Conservation (phyloP, 352 stramenopile species). For the Stephanocyclus meneghinianus region DNA sequence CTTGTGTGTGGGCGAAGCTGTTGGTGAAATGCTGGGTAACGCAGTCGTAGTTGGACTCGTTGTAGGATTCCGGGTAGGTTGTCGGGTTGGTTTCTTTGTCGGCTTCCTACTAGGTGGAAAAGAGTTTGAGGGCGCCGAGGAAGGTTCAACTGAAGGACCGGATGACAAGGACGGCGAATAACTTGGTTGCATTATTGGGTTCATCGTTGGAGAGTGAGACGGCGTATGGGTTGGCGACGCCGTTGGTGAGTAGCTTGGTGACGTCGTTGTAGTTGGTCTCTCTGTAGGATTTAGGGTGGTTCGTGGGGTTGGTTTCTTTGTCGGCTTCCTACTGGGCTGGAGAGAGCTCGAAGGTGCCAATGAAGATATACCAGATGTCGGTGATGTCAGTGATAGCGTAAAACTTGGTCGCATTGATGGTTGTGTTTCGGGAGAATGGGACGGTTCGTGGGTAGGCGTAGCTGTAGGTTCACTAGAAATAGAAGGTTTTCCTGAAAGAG, state of each 20-base stretch:
- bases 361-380: not conserved
- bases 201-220: not conserved
- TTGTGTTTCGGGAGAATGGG: not conserved
- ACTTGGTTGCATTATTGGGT: not conserved
- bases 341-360: not conserved
- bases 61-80: not conserved
- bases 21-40: not conserved
- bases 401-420: not conserved
- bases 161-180: not conserved
- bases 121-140: not conserved
- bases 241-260: not conserved
- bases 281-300: not conserved
- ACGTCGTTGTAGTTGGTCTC: not conserved
- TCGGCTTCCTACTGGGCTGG: not conserved
- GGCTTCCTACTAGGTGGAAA: not conserved
- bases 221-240: not conserved
- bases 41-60: not conserved
- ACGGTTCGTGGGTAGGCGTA: not conserved
- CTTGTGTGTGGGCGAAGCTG: not conserved
- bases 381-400: not conserved
- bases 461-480: not conserved
- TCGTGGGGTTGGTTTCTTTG: not conserved
- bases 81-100: not conserved
- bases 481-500: not conserved
- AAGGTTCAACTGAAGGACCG: not conserved